phyloP scores from a whole-genome alignment of 2,329 filamentous ascomycete genomes.

The Trichophyton verrucosum region DNA sequence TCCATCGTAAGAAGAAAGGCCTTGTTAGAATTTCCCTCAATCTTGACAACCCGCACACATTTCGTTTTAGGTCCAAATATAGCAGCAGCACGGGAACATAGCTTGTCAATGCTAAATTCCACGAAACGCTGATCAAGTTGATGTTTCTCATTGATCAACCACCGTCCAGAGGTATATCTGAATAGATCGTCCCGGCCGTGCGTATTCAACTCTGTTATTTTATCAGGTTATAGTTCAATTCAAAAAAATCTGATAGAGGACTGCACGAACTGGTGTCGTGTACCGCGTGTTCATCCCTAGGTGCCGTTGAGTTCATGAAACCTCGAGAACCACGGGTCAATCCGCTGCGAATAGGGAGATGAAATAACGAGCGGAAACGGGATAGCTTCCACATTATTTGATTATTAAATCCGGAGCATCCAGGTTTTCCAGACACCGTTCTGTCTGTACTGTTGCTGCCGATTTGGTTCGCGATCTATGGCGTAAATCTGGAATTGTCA shows the following conservation, averaged over 20 bases:
- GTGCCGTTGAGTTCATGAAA: background rate
- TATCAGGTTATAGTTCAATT: background rate
- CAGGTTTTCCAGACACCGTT: background rate
- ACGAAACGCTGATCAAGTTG: conserved; percentile 20
- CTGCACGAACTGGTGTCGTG: background rate
- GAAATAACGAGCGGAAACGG: background rate
- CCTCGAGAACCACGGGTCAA: background rate
- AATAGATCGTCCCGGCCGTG: conserved; percentile 8
- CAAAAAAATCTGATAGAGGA: background rate
- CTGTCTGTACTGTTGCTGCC: background rate
- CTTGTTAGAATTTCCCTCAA: conserved; percentile 22
- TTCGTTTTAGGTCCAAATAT: background rate
- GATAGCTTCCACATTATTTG: background rate
- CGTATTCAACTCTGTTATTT: background rate
- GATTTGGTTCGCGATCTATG: background rate
- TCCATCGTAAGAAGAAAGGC: conserved; percentile 16
- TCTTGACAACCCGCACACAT: conserved; percentile 17
- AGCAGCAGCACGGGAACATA: conserved; percentile 10
- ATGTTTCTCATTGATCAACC: conserved; percentile 22
- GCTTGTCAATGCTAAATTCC: conserved; percentile 23
- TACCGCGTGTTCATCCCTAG: background rate
- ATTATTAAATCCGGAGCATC: background rate
- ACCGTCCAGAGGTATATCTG: conserved; percentile 20
- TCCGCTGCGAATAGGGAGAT: background rate
- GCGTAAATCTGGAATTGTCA: background rate